Base-by-base conservation (phyloP, 2,329 filamentous ascomycete genomes). In the Nothopassalora personata region DNA sequence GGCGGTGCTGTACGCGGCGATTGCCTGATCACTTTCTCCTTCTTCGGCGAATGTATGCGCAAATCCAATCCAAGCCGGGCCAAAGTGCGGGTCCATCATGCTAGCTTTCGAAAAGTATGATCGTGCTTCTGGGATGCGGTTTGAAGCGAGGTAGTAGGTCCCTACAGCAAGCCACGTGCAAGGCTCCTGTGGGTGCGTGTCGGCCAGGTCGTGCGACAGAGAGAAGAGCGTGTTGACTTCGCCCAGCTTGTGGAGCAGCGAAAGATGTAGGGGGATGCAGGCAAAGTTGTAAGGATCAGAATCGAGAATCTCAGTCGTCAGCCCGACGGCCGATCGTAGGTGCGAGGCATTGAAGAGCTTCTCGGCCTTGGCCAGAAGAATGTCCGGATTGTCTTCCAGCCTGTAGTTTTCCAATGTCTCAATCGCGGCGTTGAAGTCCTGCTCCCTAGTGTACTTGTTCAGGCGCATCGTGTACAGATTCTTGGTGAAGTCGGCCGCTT, bases 41-140 rank as follows among this genome's bases (percentile, higher is more conserved):
- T 99, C 94, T 10, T 91, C 92, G 1, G 94, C 94, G 72, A 99
- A 99, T 0, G 94, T 99, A 73, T 99, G 95, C 1, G 94, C 94
- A 71, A 99, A 99, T 1, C 95, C 94, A 64, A 99, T 97, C 94
- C 94, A 99, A 3, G 94, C 94, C 1, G 94, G 90, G 0, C 93
- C 93, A 68, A 96, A 99, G 76, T 97, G 93, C 6, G 93, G 90
- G 71, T 99, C 92, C 87, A 99, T 93, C 80, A 97, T 89, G 65
- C 90, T 96, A 4, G 95, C 90, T 76, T 99, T 99, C 70, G 90
- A 96, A 74, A 99, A 99, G 79, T 94, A 99, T 43, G 93, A 86
- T 10, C 94, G 86, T 9, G 95, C 92, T 75, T 99, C 94, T 3
- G 94, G 89, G 59, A 99, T 91, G 69, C 91, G 92, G 66, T 86